A percentile compares a stretch with the other conserved stretches of the same genome.
Evolutionary conservation across 257 asterid genomes (phyloP).

Genomic region (Sherardia arvensis): DNA sequence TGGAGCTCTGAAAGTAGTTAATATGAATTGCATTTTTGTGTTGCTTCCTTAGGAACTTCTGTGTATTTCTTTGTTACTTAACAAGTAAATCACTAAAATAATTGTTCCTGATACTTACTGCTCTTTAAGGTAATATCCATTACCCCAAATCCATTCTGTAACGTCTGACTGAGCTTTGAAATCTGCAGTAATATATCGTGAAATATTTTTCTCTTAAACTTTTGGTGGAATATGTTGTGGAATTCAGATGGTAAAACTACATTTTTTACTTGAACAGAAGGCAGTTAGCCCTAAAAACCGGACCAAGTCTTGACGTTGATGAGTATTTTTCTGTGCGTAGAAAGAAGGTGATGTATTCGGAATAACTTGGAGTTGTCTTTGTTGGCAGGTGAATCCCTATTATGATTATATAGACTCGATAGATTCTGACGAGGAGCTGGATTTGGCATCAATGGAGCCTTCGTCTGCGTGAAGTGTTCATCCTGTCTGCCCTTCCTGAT

Average conservation of each 20-base stretch:
- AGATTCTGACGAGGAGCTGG: constrained; percentile 93
- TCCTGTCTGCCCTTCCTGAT: not conserved
- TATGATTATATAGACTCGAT: constrained; percentile 73
- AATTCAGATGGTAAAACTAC: not conserved
- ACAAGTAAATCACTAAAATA: not conserved
- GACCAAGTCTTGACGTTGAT: not conserved
- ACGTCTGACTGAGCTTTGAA: not conserved
- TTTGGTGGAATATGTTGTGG: not conserved
- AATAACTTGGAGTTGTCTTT: constrained; percentile 2
- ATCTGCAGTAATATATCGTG: not conserved
- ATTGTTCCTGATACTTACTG: not conserved
- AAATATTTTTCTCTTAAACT: not conserved
- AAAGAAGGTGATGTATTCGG: not conserved
- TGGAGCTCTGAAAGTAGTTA: not conserved
- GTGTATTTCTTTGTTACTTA: not conserved
- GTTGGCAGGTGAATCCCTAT: constrained; percentile 67
- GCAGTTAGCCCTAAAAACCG: not conserved
- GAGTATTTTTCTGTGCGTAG: not conserved
- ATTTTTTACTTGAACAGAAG: not conserved
- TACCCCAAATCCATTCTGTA: too few relatives aligned
- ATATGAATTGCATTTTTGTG: not conserved
- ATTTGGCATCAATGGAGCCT: constrained; percentile 62
- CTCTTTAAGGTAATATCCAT: too few relatives aligned
- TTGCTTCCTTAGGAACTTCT: not conserved
- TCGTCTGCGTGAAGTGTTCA: not conserved